Base-by-base conservation (phyloP, 495 filamentous ascomycete genomes). In the Neurospora sp. region DNA sequence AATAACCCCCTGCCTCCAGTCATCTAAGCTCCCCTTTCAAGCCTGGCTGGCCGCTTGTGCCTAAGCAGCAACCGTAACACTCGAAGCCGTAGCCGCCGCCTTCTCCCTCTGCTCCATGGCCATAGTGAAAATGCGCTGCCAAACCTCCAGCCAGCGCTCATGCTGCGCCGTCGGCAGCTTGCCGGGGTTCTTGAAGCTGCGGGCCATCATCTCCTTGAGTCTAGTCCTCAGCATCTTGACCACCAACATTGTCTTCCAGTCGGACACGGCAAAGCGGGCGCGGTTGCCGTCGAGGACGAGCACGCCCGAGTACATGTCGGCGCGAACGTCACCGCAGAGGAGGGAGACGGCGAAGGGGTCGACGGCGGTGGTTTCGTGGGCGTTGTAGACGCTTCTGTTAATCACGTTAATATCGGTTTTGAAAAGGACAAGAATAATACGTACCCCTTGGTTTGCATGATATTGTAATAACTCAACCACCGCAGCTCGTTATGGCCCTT, bases 381-480 rank as follows among this genome's bases (percentile, higher is more conserved):
- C 96, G 74, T 96, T 96, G 73, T 94, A 92, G 81, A 88, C 89
- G 53, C 22, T 35, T 71, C 88, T 91, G 65, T 22, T 31, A 6
- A 35, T 10, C 10, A 71, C 1, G 22, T 79, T 76, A 78, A 45
- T 6, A 37, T 37, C 35, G 35, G 35, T 37, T 37, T 37, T 7
- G 6, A 37, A 37, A 37, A 37, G 35, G 35, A 37, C 35, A 1
- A 37, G 35, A 37, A 37, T 37, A 5, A 37, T 6, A 37, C 35
- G 35, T 86, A 91, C 84, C 89, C 86, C 76, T 91, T 96, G 35
- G 91, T 91, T 81, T 97, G 94, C 94, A 98, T 97, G 73, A 98
- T 97, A 75, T 95, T 90, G 80, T 99, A 98, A 79, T 95, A 99
- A 1, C 92, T 93, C 61, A 98, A 81, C 90, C 91, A 97, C 77